Conservation (phyloP, 2,329 filamentous ascomycete genomes). For the Chalaropsis thielavioides region DNA sequence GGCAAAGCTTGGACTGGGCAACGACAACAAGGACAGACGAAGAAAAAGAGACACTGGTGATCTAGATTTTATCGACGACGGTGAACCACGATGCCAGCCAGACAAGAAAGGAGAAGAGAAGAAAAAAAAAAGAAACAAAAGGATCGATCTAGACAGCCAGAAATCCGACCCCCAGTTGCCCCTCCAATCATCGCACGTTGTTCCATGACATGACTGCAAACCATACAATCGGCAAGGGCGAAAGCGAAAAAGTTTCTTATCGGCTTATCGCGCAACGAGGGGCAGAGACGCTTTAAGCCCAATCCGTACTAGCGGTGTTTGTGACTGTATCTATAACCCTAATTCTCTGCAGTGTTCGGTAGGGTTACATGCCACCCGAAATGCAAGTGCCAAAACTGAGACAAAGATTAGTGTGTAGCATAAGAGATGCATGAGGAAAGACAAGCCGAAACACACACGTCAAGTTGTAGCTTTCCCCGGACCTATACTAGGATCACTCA, state of each 20-base stretch:
- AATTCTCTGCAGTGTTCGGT: background rate
- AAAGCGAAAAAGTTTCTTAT: constrained; percentile 17
- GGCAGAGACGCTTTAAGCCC: constrained; percentile 7
- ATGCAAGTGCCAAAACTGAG: background rate
- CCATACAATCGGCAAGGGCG: background rate
- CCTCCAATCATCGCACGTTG: background rate
- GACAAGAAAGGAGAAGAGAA: background rate
- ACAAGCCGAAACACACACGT: background rate
- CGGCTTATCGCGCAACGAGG: constrained; percentile 15
- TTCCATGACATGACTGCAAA: background rate
- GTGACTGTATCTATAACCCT: background rate
- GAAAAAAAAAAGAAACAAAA: constrained; percentile 1
- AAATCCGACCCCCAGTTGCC: background rate
- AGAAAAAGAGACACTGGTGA: background rate
- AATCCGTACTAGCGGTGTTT: background rate
- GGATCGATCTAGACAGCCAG: background rate
- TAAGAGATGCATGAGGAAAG: background rate
- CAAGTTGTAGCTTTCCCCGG: too few species aligned
- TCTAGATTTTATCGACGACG: background rate
- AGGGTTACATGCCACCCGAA: background rate
- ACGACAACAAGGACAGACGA: background rate
- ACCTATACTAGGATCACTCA: too few species aligned
- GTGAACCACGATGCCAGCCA: constrained; percentile 13
- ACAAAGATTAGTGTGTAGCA: background rate
- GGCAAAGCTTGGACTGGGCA: background rate